A percentile compares a stretch with the other conserved stretches of the same genome.
These are phyloP conservation scores for Aspergillus amoenus DNA, from an alignment of 2,329 filamentous ascomycete genomes.

Conservation along the genomic window DNA sequence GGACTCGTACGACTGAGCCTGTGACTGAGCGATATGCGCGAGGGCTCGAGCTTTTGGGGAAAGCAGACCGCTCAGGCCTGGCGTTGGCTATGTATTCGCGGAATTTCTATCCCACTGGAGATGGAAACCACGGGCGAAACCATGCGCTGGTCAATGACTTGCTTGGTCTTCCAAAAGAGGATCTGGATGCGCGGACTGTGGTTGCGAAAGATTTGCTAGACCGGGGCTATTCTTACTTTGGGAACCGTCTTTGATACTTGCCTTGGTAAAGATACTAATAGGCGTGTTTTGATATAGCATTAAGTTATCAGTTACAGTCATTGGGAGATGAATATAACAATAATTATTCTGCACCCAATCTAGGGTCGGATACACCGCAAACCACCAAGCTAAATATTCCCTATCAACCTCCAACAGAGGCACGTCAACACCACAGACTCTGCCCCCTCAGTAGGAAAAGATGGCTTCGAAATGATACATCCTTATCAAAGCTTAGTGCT, in stretches of 20 bases:
- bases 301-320: too few species aligned
- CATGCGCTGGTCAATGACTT: constrained; percentile 48
- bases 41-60: constrained; percentile 47
- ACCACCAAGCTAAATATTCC: too few species aligned
- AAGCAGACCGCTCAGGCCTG: constrained; percentile 48
- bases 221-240: not conserved
- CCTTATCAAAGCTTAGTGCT: not conserved
- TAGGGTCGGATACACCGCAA: too few species aligned
- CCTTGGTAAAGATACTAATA: too few species aligned
- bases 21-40: constrained; percentile 50
- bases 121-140: constrained; percentile 44
- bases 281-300: not conserved
- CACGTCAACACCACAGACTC: not conserved
- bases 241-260: not conserved
- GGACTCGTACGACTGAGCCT: constrained; percentile 55
- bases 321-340: too few species aligned
- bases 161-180: constrained; percentile 58
- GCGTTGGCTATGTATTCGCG: constrained; percentile 55
- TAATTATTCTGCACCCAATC: too few species aligned
- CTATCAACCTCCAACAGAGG: too few species aligned
- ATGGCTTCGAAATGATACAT: not conserved
- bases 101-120: constrained; percentile 49
- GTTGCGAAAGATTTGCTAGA: not conserved
- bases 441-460: not conserved
- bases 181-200: constrained; percentile 49